phyloP scores from a whole-genome alignment of 306 rosid species.

The Delonix regia region DNA sequence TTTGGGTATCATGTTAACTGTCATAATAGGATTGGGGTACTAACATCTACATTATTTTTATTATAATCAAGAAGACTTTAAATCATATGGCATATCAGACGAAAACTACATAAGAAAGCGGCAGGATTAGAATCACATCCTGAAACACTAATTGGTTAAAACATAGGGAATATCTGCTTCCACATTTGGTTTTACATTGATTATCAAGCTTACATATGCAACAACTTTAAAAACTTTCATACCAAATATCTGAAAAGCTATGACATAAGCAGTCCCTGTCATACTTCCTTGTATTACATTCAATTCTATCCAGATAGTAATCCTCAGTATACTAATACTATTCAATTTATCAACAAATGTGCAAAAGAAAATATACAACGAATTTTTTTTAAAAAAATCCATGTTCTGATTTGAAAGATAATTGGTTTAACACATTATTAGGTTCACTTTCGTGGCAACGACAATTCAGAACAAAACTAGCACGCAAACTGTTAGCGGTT shows the following conservation, averaged over 20 bases:
- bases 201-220: neutral
- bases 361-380: too few relatives aligned
- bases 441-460: neutral
- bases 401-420: neutral
- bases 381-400: too few relatives aligned
- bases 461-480: neutral
- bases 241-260: neutral
- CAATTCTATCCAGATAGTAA: neutral
- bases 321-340: neutral
- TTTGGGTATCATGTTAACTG: neutral
- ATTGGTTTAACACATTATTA: neutral
- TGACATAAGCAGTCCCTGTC: neutral
- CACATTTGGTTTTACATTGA: neutral
- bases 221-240: neutral
- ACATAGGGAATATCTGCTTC: neutral
- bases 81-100: neutral
- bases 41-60: neutral
- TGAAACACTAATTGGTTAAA: neutral
- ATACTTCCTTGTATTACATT: neutral
- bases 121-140: neutral
- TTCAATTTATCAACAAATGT: neutral
- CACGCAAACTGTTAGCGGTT: neutral
- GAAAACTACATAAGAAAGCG: neutral
- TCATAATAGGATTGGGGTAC: neutral
- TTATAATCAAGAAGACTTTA: neutral